Percentiles rank a stretch among this genome's conserved stretches.
These are phyloP conservation scores for Sphaerobolus stellatus DNA, from an alignment of 1,284 basidiomycete species.

Conservation along the genomic window DNA sequence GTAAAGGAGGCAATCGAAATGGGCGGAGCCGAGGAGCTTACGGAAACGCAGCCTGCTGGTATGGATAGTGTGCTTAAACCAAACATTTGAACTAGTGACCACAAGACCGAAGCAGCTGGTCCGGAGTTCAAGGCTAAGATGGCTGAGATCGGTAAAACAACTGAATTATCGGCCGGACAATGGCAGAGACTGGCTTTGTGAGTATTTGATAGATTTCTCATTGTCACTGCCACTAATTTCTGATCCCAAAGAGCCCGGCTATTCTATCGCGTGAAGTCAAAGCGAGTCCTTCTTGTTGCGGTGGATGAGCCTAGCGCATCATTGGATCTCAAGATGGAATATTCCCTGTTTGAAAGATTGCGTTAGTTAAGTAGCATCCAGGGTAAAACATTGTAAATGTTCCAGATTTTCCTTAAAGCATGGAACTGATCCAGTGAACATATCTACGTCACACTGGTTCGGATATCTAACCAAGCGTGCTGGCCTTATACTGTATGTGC, in stretches of 20 bases:
- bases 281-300: conserved; percentile 43
- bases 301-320: conserved; percentile 57
- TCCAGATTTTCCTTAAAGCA: background rate
- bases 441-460: conserved; percentile 42
- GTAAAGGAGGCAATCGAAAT: conserved; percentile 36
- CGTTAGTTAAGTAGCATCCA: conserved; percentile 23
- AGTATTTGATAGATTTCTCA: conserved; percentile 19
- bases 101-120: conserved; percentile 31
- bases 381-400: conserved; percentile 2
- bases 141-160: conserved; percentile 25
- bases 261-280: conserved; percentile 46
- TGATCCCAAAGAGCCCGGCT: conserved; percentile 31
- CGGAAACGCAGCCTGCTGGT: conserved; percentile 22
- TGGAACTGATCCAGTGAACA: background rate
- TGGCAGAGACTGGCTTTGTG: conserved; percentile 43
- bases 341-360: conserved; percentile 51
- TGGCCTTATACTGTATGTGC: conserved; percentile 40
- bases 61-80: conserved; percentile 38
- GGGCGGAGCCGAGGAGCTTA: conserved; percentile 38
- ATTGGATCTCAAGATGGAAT: conserved; percentile 50
- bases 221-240: background rate
- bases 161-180: conserved; percentile 38
- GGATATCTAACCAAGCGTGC: conserved; percentile 35
- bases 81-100: conserved; percentile 19
- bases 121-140: conserved; percentile 23